Evolutionary conservation across 768 basidiomycete genomes (phyloP).

Genomic region (Phanerochaete carnosa): DNA sequence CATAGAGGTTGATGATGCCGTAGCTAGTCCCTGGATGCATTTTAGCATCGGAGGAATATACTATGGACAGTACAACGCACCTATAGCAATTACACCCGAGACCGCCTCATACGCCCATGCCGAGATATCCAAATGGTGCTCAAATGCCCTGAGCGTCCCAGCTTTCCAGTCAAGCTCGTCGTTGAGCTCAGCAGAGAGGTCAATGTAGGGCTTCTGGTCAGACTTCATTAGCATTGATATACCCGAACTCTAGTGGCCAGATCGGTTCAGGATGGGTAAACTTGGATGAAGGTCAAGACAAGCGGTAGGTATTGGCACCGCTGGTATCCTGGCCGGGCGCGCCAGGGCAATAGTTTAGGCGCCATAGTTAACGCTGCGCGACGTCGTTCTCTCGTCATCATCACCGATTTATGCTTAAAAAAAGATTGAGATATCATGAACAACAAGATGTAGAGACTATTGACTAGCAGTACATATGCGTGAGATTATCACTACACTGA

Average conservation of each 20-base stretch:
- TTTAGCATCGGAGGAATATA: neutral
- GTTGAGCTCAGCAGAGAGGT: conserved; percentile 55
- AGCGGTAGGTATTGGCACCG: neutral
- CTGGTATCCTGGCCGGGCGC: neutral
- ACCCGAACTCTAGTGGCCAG: neutral
- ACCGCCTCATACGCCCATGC: conserved; percentile 58
- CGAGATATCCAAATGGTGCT: conserved; percentile 49
- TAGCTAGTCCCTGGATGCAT: conserved; percentile 50
- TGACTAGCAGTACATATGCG: conserved; percentile 17
- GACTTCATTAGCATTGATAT: conserved; percentile 5
- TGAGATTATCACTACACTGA: neutral
- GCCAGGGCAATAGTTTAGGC: neutral
- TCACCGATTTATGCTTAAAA: neutral
- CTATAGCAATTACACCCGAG: conserved; percentile 57
- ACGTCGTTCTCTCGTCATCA: too few species aligned
- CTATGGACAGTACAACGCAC: conserved; percentile 30
- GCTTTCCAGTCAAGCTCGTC: conserved; percentile 59
- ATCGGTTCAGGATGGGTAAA: neutral
- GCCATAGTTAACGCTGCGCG: neutral
- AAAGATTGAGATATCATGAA: neutral
- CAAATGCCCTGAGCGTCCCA: conserved; percentile 44
- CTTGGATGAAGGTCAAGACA: neutral
- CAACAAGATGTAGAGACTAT: neutral
- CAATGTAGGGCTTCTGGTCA: conserved; percentile 31
- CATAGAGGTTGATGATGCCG: conserved; percentile 67